A percentile compares a stretch with the other conserved stretches of the same genome.
These are phyloP conservation scores for Fusarium vanettenii DNA, from an alignment of 2,329 filamentous ascomycete species.

Conservation along the genomic window DNA sequence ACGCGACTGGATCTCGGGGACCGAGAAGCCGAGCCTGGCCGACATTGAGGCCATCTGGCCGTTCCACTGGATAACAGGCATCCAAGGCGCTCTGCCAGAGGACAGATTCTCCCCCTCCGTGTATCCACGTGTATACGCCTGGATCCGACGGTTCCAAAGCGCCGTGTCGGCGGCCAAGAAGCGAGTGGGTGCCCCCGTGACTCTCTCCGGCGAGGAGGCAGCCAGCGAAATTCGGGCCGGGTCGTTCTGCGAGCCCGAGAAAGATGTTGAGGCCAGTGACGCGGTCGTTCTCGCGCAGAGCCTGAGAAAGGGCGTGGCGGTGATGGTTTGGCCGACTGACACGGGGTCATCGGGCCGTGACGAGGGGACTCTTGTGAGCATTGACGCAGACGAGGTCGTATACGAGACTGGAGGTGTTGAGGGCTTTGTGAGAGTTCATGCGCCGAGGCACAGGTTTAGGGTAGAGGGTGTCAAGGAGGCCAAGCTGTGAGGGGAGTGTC, in stretches of 20 bases:
- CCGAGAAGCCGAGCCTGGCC: conserved; percentile 64
- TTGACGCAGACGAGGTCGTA: conserved; percentile 67
- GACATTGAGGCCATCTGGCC: conserved; percentile 79
- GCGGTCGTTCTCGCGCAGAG: conserved; percentile 56
- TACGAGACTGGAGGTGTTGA: conserved; percentile 61
- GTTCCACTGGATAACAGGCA: conserved; percentile 71
- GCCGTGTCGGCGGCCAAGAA: conserved; percentile 57
- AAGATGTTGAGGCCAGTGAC: conserved; percentile 61
- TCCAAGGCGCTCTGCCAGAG: conserved; percentile 66
- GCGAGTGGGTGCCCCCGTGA: conserved; percentile 49
- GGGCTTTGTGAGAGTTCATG: conserved; percentile 66
- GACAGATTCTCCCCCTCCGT: conserved; percentile 61
- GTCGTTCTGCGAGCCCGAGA: conserved; percentile 58
- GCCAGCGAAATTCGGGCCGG: conserved; percentile 58
- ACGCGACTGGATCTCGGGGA: conserved; percentile 71
- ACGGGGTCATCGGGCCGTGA: conserved; percentile 70
- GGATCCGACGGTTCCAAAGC: conserved; percentile 70
- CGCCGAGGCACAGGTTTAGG: conserved; percentile 70
- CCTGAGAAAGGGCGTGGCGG: conserved; percentile 63
- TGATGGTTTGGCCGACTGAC: conserved; percentile 72
- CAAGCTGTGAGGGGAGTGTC: conserved; percentile 10
- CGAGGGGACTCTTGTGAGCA: conserved; percentile 63
- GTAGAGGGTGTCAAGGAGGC: conserved; percentile 53
- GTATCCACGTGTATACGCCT: conserved; percentile 72
- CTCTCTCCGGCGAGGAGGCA: conserved; percentile 66